phyloP scores from a whole-genome alignment of 2,329 filamentous ascomycete genomes.

The Phialophora expanda region DNA sequence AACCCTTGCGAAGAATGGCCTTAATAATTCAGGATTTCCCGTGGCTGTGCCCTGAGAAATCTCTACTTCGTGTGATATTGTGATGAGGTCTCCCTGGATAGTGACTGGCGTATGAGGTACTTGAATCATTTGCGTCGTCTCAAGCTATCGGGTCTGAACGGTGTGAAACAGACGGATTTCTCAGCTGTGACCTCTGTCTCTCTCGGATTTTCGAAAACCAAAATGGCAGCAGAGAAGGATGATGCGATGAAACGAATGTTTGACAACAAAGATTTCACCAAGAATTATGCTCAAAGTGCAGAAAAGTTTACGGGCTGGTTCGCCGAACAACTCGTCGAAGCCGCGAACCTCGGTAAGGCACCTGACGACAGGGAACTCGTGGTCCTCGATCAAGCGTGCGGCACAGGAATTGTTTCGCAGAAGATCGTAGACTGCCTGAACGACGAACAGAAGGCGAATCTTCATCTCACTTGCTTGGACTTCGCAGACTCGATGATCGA shows the following conservation, averaged over 20 bases:
- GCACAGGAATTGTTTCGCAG: constrained; percentile 57
- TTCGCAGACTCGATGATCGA: constrained; percentile 52
- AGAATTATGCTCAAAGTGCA: constrained; percentile 29
- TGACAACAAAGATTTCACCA: constrained; percentile 18
- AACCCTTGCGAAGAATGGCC: background rate
- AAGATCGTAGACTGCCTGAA: constrained; percentile 51
- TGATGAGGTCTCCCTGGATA: background rate
- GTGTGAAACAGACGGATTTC: background rate
- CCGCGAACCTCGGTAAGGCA: constrained; percentile 40
- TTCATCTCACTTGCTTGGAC: constrained; percentile 59
- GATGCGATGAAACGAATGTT: constrained; percentile 13
- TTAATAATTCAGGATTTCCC: background rate
- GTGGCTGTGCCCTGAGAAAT: background rate
- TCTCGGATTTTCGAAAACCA: background rate
- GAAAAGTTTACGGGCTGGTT: constrained; percentile 45
- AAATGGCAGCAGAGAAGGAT: constrained; percentile 13
- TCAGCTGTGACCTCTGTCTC: background rate
- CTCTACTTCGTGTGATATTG: background rate
- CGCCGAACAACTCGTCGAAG: constrained; percentile 42
- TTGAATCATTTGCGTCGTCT: background rate
- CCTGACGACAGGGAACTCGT: constrained; percentile 39
- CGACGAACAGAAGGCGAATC: constrained; percentile 48
- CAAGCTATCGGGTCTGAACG: background rate
- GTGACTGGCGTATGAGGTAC: background rate
- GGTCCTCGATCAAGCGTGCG: constrained; percentile 61